A percentile compares a stretch with the other conserved stretches of the same genome.
Conservation (phyloP, 306 rosid species). For the Betula pendula region DNA sequence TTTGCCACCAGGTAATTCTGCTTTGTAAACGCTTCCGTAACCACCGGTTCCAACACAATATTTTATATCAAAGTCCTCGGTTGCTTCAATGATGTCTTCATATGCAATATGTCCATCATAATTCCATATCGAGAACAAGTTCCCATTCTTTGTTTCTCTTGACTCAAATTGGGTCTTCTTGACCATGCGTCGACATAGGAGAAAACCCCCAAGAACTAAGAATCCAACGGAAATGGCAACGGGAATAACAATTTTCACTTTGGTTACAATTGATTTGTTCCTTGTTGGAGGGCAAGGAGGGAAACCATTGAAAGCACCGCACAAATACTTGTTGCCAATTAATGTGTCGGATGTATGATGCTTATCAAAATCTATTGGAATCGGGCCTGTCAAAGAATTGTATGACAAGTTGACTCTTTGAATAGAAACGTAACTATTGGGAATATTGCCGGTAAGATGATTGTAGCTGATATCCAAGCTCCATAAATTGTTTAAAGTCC, state of each 20-base stretch:
- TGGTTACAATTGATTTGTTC: neutral
- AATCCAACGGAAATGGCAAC: neutral
- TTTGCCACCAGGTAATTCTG: slow-evolving; percentile 5
- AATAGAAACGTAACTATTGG: neutral
- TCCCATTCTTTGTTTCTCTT: too few relatives aligned
- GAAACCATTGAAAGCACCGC: neutral
- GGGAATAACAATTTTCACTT: neutral
- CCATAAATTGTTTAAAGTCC: too few relatives aligned
- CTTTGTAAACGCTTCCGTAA: slow-evolving; percentile 4
- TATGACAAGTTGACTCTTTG: neutral
- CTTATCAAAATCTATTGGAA: neutral
- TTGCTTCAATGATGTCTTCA: neutral
- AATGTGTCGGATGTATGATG: neutral
- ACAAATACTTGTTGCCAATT: neutral
- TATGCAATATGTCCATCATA: neutral
- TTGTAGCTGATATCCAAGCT: neutral
- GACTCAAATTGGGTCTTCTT: too few relatives aligned
- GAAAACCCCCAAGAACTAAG: neutral
- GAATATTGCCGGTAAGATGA: neutral
- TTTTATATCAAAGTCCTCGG: neutral
- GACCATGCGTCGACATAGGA: too few relatives aligned
- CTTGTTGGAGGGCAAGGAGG: neutral
- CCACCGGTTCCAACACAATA: slow-evolving; percentile 19
- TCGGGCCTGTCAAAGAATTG: neutral
- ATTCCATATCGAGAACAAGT: neutral